Base-by-base conservation (phyloP, 768 basidiomycete species). In the Tulasnella sp. region DNA sequence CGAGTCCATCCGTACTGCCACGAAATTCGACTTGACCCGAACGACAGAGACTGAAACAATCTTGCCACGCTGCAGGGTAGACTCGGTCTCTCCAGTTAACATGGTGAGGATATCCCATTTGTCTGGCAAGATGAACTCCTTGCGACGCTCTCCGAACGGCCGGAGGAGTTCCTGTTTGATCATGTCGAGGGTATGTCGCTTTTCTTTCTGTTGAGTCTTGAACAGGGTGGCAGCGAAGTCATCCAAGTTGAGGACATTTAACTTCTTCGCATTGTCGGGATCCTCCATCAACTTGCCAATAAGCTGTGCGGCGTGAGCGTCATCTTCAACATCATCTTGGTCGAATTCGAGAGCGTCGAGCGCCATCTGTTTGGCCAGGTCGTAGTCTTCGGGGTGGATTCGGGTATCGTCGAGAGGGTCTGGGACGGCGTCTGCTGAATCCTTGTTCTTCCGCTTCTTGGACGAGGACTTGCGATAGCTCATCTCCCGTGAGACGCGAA, bases 341-440 rank as follows among this genome's bases (percentile, higher is more conserved):
- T 99, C 97, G n/a, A 94, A 87, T 81, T 98, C 97, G 17, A 99
- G 87, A 5, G 97, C 95, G 83, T 98, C 96, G 25, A 94, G 93
- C 45, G 97, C 97, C 96, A 99, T 97, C 85, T 99, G 98, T 42
- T 94, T 91, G 3, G 97, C 97, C 49, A 99, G 87, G 79, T 98
- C 96, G 81, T 99, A 99, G 83, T 99, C 97, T 82, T 97, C 94
- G 7, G 94, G 94, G 81, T 99, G 97, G 73, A 99, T 94, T 25
- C 97, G 93, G 45, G 96, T 99, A 81, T 91, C 90, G 81, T 99
- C 97, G 72, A 99, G 86, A 4, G 96, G 94, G 82, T 99, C 97
- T 11, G 91, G 88, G 42, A 88, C 89, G 75, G 89, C 86, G 67
- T 89, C 89, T 39, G 91, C 89, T 17, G 68, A 40, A 39, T 78